These are phyloP conservation scores for Rusavskia elegans DNA, from an alignment of 495 filamentous ascomycete genomes.

Conservation along the genomic window DNA sequence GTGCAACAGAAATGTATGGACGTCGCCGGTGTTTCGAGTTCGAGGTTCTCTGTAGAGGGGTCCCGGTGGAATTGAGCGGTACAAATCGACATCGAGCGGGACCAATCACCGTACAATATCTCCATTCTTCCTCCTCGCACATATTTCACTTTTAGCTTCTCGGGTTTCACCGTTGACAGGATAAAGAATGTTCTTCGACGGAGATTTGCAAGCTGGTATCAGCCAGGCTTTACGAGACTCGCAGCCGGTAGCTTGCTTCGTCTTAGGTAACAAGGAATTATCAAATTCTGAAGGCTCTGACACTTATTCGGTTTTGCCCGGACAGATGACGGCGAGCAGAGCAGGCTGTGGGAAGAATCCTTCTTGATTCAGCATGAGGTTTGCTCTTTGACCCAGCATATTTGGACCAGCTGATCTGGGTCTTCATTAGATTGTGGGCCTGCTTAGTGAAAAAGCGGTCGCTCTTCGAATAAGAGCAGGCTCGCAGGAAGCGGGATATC, in stretches of 20 bases:
- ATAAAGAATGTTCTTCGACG: slow-evolving; percentile 55
- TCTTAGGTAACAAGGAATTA: slow-evolving; percentile 36
- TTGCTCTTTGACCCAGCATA: slow-evolving; percentile 1
- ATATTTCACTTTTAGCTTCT: too few relatives aligned
- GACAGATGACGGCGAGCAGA: slow-evolving; percentile 49
- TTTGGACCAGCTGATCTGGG: too few relatives aligned
- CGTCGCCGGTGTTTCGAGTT: too few relatives aligned
- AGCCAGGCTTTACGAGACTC: slow-evolving; percentile 47
- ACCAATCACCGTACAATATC: neutral
- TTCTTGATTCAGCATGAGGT: slow-evolving; percentile 50
- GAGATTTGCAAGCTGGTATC: slow-evolving; percentile 66
- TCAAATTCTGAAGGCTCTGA: slow-evolving; percentile 2
- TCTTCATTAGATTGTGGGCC: slow-evolving; percentile 21
- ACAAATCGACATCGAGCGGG: neutral
- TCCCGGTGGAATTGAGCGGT: too few relatives aligned
- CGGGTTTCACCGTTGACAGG: too few relatives aligned
- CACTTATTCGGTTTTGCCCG: neutral
- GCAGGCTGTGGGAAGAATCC: slow-evolving; percentile 58
- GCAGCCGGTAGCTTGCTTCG: slow-evolving; percentile 55
- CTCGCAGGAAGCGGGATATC: slow-evolving; percentile 62
- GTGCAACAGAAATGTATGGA: too few relatives aligned
- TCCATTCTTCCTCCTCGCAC: too few relatives aligned
- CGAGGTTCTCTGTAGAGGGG: too few relatives aligned
- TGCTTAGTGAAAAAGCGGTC: slow-evolving; percentile 43
- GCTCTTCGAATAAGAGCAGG: slow-evolving; percentile 50